Conservation (phyloP, 257 asterid genomes). For the Fraxinus anomala region DNA sequence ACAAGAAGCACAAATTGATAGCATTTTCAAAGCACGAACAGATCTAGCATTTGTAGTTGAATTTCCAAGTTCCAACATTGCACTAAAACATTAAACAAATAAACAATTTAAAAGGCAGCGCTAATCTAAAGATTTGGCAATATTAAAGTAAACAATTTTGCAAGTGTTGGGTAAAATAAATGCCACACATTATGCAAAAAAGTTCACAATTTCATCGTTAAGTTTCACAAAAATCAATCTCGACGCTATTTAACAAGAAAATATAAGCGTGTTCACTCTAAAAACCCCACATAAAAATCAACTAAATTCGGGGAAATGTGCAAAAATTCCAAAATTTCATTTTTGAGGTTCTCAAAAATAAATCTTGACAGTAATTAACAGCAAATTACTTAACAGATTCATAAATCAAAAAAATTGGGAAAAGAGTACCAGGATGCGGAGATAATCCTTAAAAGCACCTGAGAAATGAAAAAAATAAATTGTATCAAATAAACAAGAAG, state of each 20-base stretch:
- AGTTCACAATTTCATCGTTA: not conserved
- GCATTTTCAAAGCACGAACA: not conserved
- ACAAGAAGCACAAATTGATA: not conserved
- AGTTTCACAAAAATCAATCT: too few relatives aligned
- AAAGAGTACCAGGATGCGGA: slow-evolving; percentile 33
- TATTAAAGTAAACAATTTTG: not conserved
- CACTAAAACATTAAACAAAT: too few relatives aligned
- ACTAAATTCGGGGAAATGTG: slow-evolving; percentile 18
- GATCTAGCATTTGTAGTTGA: not conserved
- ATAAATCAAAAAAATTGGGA: slow-evolving; percentile 31
- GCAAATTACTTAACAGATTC: not conserved
- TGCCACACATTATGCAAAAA: not conserved
- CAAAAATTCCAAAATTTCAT: slow-evolving; percentile 18
- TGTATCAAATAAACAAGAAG: slow-evolving; percentile 29
- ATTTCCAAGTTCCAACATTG: not conserved
- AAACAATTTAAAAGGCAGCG: not conserved
- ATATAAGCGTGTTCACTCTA: not conserved
- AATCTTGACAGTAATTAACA: slow-evolving; percentile 2
- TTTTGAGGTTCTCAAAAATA: slow-evolving; percentile 9
- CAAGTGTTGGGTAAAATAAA: not conserved
- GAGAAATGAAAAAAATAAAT: not conserved
- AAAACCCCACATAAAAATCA: not conserved
- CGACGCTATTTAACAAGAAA: not conserved
- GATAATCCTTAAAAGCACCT: not conserved
- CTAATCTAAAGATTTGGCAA: not conserved